Base-by-base conservation (phyloP, 805 yeast species). In the Debaryomyces prosopidis region DNA sequence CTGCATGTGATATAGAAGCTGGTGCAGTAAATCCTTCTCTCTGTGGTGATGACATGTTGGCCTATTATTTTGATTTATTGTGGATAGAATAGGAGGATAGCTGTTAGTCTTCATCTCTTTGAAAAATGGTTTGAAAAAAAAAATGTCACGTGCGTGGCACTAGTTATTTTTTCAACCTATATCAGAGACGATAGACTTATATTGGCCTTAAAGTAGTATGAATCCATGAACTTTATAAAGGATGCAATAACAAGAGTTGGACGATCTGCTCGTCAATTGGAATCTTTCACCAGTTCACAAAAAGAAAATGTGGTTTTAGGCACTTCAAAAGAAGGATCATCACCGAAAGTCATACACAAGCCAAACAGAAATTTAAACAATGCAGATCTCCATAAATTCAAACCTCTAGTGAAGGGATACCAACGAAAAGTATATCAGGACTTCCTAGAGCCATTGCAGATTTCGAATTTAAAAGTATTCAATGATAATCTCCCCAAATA, bases 1-100 rank as follows among this genome's bases (percentile, higher is more conserved):
- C 91, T 58, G 88, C 90, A 50, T 77, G 73, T 35, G 82, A 79
- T 48, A 83, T 77, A 45, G 87, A 84, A 39, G 87, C 75, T 55
- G 95, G 94, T 52, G 89, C 88, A 50, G 84, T 83, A 67, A 88
- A 88, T 51, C 95, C 95, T 82, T 88, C 96, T 80, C 91, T 88
- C 62, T 79, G 80, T 62, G 70, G 72, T 48, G 75, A 69, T 40
- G 77, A 68, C 76, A 71, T 73, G 11, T 38, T 27, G 12, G 17
- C 15, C 8, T 30, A 30, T 12, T 30, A 14, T 30, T n/a, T 30
- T 7, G 37, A 34, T 18, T 17, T 34, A 16, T 17, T 46, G 7
- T 36, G 49, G 18, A 18, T 10, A 36, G 44, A 38, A 23, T 12
- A 14, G 16, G 8, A 30, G 9, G 4, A 12, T 30, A n/a, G 16